A percentile compares a stretch with the other conserved stretches of the same genome.
Conservation (phyloP, 2,329 filamentous ascomycete species). For the Cladosporium sp. region DNA sequence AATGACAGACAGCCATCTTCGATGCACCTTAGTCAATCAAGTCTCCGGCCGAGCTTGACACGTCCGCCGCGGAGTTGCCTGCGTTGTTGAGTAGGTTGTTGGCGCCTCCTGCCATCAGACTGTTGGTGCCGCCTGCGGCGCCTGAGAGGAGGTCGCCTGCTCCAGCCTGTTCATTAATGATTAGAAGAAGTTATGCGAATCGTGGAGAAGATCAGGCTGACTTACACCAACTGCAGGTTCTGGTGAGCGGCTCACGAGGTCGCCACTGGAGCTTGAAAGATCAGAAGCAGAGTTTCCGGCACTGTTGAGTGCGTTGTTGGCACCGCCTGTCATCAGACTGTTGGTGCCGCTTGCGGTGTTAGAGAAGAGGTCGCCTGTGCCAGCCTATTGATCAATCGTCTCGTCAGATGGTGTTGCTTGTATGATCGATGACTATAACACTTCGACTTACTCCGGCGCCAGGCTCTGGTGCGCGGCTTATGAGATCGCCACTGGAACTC, state of each 20-base stretch:
- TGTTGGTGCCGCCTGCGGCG: not conserved
- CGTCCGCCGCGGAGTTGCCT: not conserved
- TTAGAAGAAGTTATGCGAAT: not conserved
- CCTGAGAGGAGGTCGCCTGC: constrained; percentile 4
- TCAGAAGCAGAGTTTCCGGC: not conserved
- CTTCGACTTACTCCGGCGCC: not conserved
- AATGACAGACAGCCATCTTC: not conserved
- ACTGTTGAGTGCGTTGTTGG: not conserved
- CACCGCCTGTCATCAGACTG: not conserved
- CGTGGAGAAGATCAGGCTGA: not conserved
- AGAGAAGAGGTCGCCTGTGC: constrained; percentile 1
- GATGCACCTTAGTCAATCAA: not conserved
- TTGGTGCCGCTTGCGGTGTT: not conserved
- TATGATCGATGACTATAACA: not conserved
- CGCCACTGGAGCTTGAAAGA: not conserved
- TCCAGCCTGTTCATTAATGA: not conserved
- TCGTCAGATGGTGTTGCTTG: not conserved
- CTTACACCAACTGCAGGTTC: not conserved
- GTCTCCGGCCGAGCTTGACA: constrained; percentile 2
- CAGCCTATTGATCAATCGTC: not conserved
- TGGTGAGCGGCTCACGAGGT: not conserved
- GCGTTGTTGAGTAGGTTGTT: constrained; percentile 3
- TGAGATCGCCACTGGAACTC: not conserved
- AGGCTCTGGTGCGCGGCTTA: not conserved
- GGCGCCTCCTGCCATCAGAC: not conserved